A percentile compares a stretch with the other conserved stretches of the same genome.
Conservation (phyloP, 345 rosid genomes). For the Carallia pectinifolia region DNA sequence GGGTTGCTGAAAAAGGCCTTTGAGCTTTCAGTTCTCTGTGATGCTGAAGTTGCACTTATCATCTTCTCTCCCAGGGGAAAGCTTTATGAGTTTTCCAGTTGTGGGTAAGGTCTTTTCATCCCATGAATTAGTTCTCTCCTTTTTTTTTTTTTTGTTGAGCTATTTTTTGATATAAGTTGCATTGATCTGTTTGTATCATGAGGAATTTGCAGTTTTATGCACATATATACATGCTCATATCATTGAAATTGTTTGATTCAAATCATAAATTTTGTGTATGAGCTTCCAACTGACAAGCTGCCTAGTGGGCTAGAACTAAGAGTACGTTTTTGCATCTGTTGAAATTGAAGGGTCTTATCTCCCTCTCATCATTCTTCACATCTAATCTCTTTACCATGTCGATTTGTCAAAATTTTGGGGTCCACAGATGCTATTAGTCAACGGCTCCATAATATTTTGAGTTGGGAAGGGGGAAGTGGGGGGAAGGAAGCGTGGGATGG, state of each 20-base stretch:
- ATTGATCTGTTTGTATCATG: too few relatives aligned
- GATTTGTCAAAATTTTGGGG: slow-evolving; percentile 12
- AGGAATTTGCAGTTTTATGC: too few relatives aligned
- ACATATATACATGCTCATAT: too few relatives aligned
- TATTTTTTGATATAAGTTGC: too few relatives aligned
- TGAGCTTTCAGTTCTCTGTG: slow-evolving; percentile 83
- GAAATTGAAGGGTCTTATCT: slow-evolving; percentile 17
- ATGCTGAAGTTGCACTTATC: slow-evolving; percentile 81
- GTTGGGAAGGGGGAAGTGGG: too few relatives aligned
- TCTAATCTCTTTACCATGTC: slow-evolving; percentile 6
- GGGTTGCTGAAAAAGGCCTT: slow-evolving; percentile 80
- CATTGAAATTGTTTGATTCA: too few relatives aligned
- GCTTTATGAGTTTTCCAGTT: slow-evolving; percentile 76
- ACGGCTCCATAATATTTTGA: background rate
- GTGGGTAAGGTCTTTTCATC: slow-evolving; percentile 36
- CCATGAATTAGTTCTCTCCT: background rate
- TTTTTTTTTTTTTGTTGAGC: background rate
- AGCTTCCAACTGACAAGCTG: background rate
- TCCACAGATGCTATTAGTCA: slow-evolving; percentile 7
- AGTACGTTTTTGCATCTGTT: slow-evolving; percentile 9
- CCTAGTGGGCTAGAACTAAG: background rate
- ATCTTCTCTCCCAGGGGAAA: slow-evolving; percentile 80
- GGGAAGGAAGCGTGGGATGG: too few relatives aligned
- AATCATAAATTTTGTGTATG: background rate
- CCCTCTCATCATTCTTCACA: slow-evolving; percentile 8